Conservation (phyloP, 768 basidiomycete genomes). For the Pulveroboletus sp. region DNA sequence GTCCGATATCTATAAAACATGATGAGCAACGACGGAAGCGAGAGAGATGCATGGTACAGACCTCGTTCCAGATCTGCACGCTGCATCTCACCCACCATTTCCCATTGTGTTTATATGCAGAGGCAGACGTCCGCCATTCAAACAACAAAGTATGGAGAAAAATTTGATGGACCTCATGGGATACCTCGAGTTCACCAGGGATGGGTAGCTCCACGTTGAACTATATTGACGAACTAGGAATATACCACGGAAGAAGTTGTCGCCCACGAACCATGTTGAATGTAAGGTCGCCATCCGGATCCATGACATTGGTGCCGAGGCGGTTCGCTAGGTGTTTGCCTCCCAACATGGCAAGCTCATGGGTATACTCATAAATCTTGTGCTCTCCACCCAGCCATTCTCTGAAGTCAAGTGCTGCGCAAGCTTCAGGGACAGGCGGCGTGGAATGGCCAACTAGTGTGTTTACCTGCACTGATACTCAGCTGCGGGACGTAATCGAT, state of each 20-base stretch:
- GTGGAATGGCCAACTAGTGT: background rate
- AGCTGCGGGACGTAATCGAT: slow-evolving; percentile 51
- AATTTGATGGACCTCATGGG: slow-evolving; percentile 11
- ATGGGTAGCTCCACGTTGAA: slow-evolving; percentile 40
- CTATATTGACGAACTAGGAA: slow-evolving; percentile 15
- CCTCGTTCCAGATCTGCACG: slow-evolving; percentile 32
- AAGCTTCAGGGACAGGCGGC: slow-evolving; percentile 2
- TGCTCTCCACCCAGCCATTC: slow-evolving; percentile 70
- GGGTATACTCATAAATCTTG: slow-evolving; percentile 67
- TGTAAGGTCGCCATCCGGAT: slow-evolving; percentile 56
- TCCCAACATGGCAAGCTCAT: slow-evolving; percentile 60
- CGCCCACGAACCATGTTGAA: slow-evolving; percentile 55
- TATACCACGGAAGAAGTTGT: background rate
- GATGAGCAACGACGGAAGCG: background rate
- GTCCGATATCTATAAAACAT: slow-evolving; percentile 26
- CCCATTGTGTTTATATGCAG: slow-evolving; percentile 21
- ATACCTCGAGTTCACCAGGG: slow-evolving; percentile 21
- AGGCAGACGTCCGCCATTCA: slow-evolving; percentile 17
- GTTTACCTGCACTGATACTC: slow-evolving; percentile 48
- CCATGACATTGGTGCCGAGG: slow-evolving; percentile 60
- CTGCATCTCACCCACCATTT: slow-evolving; percentile 33
- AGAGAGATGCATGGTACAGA: slow-evolving; percentile 4
- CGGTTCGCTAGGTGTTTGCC: slow-evolving; percentile 55
- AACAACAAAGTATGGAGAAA: slow-evolving; percentile 17
- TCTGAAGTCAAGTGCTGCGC: slow-evolving; percentile 66